Evolutionary conservation across 228 moss, liverwort and hornwort genomes (phyloP), one percentile per base, ranked within the genome.

Genomic region (Sphagnum magellanicum): DNA sequence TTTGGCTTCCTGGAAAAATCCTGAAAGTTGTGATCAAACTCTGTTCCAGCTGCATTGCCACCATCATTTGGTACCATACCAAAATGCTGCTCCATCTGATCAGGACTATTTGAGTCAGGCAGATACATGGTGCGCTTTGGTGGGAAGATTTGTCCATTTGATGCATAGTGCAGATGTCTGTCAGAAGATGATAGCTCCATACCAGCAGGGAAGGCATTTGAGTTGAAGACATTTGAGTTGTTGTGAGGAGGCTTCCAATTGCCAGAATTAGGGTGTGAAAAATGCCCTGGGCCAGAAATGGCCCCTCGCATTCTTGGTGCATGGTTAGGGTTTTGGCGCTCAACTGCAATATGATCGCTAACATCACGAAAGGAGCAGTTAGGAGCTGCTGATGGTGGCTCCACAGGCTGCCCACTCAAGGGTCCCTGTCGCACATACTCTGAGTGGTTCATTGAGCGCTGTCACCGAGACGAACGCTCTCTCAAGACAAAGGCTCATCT

Each of bases 151-250:
- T 78, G 82, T 53, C 68, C 70, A 57, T 74, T 60, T 50, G 79
- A 79, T 13, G 79, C 76, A 32, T 32, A 79, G 76, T 73, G 78
- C 82, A 64, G 76, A 50, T 9, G 79, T 78, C 61, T 82, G 78
- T 48, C 61, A 52, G 59, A 71, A 50, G 49, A n/a, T 65, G 52
- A 67, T 73, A 60, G 70, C 65, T 32, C 32, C 32, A 32, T 32
- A 48, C 15, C 63, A 47, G 64, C 63, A 50, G 70, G 67, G 58
- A 59, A 53, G 53, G 13, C 68, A 16, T n/a, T 50, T 68, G 62
- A 57, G 8, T 67, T 72, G 63, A 65, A 74, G 67, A 46, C 63
- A 8, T 61, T 64, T 7, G 77, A 59, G n/a, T 52, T 32, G 58
- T 66, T 66, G 61, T 65, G 62, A 69, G 53, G 71, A 14, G 66